Conservation (phyloP, 1,139 yeast species). For the Pichiaceae sp. region DNA sequence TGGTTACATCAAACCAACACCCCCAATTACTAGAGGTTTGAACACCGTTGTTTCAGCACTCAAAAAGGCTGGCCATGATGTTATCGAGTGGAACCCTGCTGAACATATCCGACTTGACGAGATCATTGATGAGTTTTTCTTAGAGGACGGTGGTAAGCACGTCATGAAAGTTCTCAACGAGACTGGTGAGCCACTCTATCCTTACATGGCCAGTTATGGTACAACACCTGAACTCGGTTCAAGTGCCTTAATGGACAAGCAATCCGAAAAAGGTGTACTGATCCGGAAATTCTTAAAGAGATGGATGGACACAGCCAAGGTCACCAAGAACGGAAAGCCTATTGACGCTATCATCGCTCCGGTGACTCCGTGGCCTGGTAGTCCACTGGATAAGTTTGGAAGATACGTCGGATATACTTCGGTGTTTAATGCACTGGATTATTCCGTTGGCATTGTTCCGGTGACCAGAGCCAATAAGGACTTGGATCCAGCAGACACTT, state of each 20-base stretch:
- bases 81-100: constrained; percentile 29
- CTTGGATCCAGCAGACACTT: constrained; percentile 5
- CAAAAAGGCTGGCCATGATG: constrained; percentile 27
- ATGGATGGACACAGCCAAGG: constrained; percentile 5
- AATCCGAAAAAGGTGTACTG: constrained; percentile 26
- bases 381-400: constrained; percentile 13
- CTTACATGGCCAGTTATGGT: constrained; percentile 3
- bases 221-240: constrained; percentile 15
- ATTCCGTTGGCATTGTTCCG: constrained; percentile 15
- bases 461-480: constrained; percentile 11
- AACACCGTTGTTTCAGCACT: constrained; percentile 20
- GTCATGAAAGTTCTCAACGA: constrained; percentile 7
- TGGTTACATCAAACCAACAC: constrained; percentile 28
- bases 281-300: constrained; percentile 25
- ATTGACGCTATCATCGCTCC: constrained; percentile 23
- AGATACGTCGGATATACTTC: constrained; percentile 10
- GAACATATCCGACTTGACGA: constrained; percentile 19
- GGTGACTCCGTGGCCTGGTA: constrained; percentile 9
- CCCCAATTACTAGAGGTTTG: constrained; percentile 30
- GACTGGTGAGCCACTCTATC: constrained; percentile 33
- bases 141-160: constrained; percentile 9
- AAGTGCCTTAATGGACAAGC: constrained; percentile 37
- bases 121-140: constrained; percentile 10
- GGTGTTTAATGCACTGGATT: constrained; percentile 16
- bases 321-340: constrained; percentile 22